Evolutionary conservation across 805 yeast genomes (phyloP).

Genomic region (Monosporozyma aerobia): DNA sequence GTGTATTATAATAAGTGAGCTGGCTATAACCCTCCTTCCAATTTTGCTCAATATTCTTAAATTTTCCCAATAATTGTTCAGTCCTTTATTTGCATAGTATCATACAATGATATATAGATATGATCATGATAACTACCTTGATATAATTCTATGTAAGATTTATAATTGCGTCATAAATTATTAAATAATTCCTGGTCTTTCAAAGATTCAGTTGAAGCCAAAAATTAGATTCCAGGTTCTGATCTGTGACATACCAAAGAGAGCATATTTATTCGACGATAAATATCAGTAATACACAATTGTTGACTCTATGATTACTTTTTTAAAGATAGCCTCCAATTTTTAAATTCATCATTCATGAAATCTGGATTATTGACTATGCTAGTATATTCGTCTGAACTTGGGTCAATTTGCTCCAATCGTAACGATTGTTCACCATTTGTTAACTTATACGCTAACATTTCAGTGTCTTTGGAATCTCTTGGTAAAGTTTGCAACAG

Average conservation of each 20-base stretch:
- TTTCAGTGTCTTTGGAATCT: neutral
- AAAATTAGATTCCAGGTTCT: too few species aligned
- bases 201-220: too few species aligned
- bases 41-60: neutral
- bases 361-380: slow-evolving; percentile 1
- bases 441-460: neutral
- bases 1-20: slow-evolving; percentile 7
- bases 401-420: neutral
- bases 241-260: too few species aligned
- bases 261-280: too few species aligned
- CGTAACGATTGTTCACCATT: neutral
- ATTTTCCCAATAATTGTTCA: too few species aligned
- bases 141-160: too few species aligned
- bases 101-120: too few species aligned
- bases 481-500: slow-evolving; percentile 1
- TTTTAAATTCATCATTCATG: slow-evolving; percentile 1
- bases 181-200: too few species aligned
- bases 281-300: too few species aligned
- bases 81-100: too few species aligned
- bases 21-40: neutral
- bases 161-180: too few species aligned
- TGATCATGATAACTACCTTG: too few species aligned
- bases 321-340: slow-evolving; percentile 2
- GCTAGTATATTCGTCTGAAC: neutral
- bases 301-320: neutral